phyloP scores from a whole-genome alignment of 1,139 yeast species.

The Sugiyamaella neomexicana region DNA sequence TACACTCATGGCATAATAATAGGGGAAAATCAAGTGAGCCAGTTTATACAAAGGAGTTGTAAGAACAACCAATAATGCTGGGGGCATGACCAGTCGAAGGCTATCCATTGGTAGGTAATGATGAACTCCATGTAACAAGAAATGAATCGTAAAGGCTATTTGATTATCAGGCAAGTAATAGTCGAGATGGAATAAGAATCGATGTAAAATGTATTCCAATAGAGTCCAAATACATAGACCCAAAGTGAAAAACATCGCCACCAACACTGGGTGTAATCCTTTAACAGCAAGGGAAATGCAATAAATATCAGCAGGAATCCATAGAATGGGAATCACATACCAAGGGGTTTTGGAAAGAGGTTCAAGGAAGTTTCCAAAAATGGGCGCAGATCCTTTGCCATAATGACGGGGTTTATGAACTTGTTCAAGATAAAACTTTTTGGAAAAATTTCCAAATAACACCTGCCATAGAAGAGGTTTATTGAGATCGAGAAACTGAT shows the following conservation, averaged over 20 bases:
- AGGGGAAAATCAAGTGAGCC: conserved; percentile 60
- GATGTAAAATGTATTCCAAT: conserved; percentile 81
- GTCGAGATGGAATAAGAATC: conserved; percentile 93
- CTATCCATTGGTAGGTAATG: conserved; percentile 98
- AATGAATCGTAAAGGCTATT: conserved; percentile 74
- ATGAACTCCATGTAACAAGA: conserved; percentile 91
- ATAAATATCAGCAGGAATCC: conserved; percentile 80
- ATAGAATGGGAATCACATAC: conserved; percentile 81
- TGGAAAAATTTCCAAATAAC: conserved; percentile 66
- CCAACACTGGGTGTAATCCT: conserved; percentile 32
- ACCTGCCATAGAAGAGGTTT: conserved; percentile 83
- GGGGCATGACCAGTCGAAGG: conserved; percentile 92
- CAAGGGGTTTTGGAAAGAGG: conserved; percentile 70
- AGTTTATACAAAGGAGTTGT: conserved; percentile 61
- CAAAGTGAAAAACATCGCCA: conserved; percentile 47
- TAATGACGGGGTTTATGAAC: conserved; percentile 96
- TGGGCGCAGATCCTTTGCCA: conserved; percentile 87
- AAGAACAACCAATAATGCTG: conserved; percentile 65
- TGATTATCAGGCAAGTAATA: conserved; percentile 79
- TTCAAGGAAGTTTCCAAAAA: conserved; percentile 73
- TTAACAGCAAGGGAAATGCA: conserved; percentile 43
- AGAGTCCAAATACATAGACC: conserved; percentile 93
- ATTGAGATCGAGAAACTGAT: conserved; percentile 81
- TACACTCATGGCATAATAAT: conserved; percentile 57
- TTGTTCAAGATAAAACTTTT: conserved; percentile 90